Percentiles rank a stretch among this genome's conserved stretches.
Conservation (phyloP, 2,329 filamentous ascomycete genomes). For the Botrytis fragariae region DNA sequence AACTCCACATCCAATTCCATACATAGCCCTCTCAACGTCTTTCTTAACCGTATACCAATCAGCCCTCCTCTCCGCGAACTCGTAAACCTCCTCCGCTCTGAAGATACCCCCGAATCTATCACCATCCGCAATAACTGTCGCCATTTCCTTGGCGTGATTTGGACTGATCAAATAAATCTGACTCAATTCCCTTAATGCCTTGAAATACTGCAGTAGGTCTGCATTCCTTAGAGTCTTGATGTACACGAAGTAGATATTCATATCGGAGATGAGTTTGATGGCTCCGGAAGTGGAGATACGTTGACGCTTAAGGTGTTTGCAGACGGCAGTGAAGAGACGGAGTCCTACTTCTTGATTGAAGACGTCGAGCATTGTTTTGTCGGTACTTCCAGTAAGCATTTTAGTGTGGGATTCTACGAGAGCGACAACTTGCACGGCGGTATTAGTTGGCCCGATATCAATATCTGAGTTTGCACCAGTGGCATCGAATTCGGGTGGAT, state of each 20-base stretch:
- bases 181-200: conserved; percentile 83
- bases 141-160: conserved; percentile 87
- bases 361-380: conserved; percentile 97
- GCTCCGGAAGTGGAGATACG: conserved; percentile 86
- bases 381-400: conserved; percentile 92
- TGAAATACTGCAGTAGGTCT: conserved; percentile 85
- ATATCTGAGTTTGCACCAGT: conserved; percentile 37
- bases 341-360: conserved; percentile 98
- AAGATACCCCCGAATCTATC: conserved; percentile 91
- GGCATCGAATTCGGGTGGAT: conserved; percentile 52
- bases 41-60: conserved; percentile 92
- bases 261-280: conserved; percentile 90
- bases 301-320: conserved; percentile 97
- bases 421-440: conserved; percentile 77
- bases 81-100: conserved; percentile 92
- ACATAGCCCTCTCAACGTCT: conserved; percentile 94
- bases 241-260: conserved; percentile 89
- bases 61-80: conserved; percentile 88
- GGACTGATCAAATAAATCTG: conserved; percentile 94
- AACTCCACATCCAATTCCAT: conserved; percentile 81
- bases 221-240: conserved; percentile 77
- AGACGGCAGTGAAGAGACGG: conserved; percentile 84
- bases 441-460: conserved; percentile 72
- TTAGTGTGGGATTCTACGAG: conserved; percentile 84
- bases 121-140: conserved; percentile 87